These are phyloP conservation scores for Populus euphratica DNA, from an alignment of 345 rosid genomes.

Conservation along the genomic window DNA sequence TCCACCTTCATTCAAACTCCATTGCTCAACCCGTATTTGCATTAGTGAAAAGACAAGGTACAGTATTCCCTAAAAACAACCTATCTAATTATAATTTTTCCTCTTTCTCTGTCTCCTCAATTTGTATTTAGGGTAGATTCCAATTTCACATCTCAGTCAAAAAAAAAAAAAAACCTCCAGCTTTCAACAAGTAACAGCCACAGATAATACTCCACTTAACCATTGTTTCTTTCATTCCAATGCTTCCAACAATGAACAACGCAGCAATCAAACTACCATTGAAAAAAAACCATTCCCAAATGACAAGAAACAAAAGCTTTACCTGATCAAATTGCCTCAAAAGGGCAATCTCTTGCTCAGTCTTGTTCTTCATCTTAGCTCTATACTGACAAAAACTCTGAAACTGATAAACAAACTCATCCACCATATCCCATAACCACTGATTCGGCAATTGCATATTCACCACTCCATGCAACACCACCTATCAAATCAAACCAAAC, in stretches of 20 bases:
- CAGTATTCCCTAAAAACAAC: not conserved
- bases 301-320: not conserved
- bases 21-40: not conserved
- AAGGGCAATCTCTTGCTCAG: constrained; percentile 81
- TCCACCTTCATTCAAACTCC: not conserved
- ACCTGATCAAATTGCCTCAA: constrained; percentile 80
- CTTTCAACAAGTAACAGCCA: not conserved
- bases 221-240: not conserved
- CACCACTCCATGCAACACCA: constrained; percentile 89
- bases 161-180: not conserved
- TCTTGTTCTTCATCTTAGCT: constrained; percentile 92
- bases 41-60: not conserved
- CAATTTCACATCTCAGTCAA: not conserved
- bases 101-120: not conserved
- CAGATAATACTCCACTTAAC: not conserved
- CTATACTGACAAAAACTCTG: constrained; percentile 96
- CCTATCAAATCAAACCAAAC: constrained; percentile 24
- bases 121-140: not conserved
- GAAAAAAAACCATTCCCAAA: not conserved
- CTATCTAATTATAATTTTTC: not conserved
- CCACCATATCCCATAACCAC: constrained; percentile 99
- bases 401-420: constrained; percentile 97
- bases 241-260: not conserved
- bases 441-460: constrained; percentile 96
- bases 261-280: not conserved